Conservation (phyloP, 805 yeast genomes). For the Zygotorulaspora chibaensis region DNA sequence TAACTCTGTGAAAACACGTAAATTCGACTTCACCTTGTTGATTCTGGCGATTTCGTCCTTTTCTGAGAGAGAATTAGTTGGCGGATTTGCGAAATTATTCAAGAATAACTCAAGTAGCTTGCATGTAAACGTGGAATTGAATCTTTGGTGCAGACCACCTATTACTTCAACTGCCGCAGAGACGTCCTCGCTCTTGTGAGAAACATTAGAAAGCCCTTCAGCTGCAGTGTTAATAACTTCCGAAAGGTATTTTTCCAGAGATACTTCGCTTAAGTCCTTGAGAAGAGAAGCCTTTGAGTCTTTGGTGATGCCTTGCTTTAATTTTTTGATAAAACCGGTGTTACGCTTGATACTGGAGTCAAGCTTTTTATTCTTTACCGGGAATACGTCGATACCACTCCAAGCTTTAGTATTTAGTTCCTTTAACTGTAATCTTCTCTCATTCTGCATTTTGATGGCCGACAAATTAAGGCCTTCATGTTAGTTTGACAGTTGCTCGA, state of each 20-base stretch:
- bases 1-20: constrained; percentile 55
- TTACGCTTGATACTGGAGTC: constrained; percentile 82
- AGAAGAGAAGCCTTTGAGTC: constrained; percentile 48
- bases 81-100: constrained; percentile 38
- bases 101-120: constrained; percentile 41
- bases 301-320: constrained; percentile 52
- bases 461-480: neutral
- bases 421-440: constrained; percentile 30
- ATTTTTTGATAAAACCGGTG: constrained; percentile 69
- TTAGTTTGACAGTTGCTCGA: constrained; percentile 1
- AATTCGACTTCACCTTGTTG: constrained; percentile 42
- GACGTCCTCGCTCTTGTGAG: constrained; percentile 54
- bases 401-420: constrained; percentile 48
- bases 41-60: constrained; percentile 44
- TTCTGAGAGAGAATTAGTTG: constrained; percentile 21
- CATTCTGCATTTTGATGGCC: constrained; percentile 15
- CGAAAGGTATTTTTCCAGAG: constrained; percentile 68
- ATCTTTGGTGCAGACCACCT: constrained; percentile 74
- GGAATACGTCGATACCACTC: constrained; percentile 43
- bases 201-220: constrained; percentile 53
- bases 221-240: constrained; percentile 61
- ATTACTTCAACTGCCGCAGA: constrained; percentile 61
- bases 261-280: constrained; percentile 56
- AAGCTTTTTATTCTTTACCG: constrained; percentile 35
- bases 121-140: constrained; percentile 50